Base-by-base conservation (phyloP, 1,284 basidiomycete species). In the Hymenochaete sp. region DNA sequence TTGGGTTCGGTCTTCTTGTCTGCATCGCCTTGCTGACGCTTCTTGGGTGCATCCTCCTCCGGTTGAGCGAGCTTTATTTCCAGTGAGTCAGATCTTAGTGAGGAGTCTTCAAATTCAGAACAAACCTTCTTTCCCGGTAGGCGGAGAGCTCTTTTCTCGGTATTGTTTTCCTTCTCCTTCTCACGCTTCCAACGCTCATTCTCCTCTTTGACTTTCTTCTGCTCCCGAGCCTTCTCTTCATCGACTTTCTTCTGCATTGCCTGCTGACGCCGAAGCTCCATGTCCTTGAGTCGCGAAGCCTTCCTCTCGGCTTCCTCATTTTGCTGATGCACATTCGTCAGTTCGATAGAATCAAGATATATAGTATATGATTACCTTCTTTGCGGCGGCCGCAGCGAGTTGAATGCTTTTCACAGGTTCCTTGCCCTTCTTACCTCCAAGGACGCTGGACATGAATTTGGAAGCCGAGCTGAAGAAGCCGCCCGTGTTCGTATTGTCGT, bases 261-360 rank as follows among this genome's bases (percentile, higher is more conserved):
- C 13, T 73, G 75, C 50, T 82, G 79, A 19, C 86, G 77, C 37
- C 86, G 71, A 42, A 75, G 71, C 54, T 93, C 89, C 73, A 85
- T 82, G 53, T 91, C 84, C 56, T 81, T 86, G 50, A 83, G 64
- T 19, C 83, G 67, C 2, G 71, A 67, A 1, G 73, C 76, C 61
- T 88, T 91, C 64, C 84, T 87, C 52, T 89, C 86, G 28, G 73
- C 72, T 56, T 88, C 85, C 51, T 84, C 85, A 68, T 92, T 84
- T 71, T 93, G 87, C 89, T 93, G 55, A 24, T 55, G 10, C 18
- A 4, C n/a, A 3, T 14, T 33, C 29, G 18, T 11, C 6, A 35
- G 14, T 8, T 24, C 21, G 29, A 4, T 2, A 22, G 7, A 16
- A 35, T 14, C 14, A 44, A 36, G n/a, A 8, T 13, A 37, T 19